phyloP scores from a whole-genome alignment of 2,329 filamentous ascomycete genomes.

The Aspergillus luchuensis region DNA sequence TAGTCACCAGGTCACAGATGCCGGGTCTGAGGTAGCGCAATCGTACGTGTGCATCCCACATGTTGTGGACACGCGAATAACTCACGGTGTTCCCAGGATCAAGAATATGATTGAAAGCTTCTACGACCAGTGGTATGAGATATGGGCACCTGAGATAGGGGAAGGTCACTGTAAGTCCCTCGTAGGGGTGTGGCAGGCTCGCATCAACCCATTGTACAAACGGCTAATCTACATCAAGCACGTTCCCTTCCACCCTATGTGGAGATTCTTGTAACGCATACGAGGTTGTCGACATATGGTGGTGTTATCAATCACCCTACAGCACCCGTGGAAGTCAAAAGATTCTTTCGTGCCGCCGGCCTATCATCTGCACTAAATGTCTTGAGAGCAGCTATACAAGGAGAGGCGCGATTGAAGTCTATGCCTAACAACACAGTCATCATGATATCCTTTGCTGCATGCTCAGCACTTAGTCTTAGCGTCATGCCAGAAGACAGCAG shows the following conservation, averaged over 20 bases:
- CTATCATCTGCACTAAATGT: constrained; percentile 74
- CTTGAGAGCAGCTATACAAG: constrained; percentile 71
- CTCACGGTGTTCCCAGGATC: constrained; percentile 40
- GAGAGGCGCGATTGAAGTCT: constrained; percentile 67
- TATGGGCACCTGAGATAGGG: constrained; percentile 62
- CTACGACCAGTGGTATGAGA: constrained; percentile 66
- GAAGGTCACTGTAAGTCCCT: constrained; percentile 51
- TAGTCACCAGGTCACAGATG: constrained; percentile 34
- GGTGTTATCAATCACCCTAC: constrained; percentile 75
- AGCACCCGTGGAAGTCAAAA: constrained; percentile 68
- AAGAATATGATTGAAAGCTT: constrained; percentile 65
- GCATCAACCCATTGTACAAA: constrained; percentile 23
- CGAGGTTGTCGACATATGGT: constrained; percentile 71
- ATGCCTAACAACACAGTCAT: constrained; percentile 80
- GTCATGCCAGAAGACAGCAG: constrained; percentile 58
- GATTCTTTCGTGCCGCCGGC: constrained; percentile 71
- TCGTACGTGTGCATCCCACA: constrained; percentile 24
- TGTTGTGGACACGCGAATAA: neutral
- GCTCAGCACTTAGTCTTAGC: constrained; percentile 67
- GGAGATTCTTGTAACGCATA: constrained; percentile 73
- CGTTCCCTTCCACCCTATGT: constrained; percentile 67
- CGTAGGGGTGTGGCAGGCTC: neutral
- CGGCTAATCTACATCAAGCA: constrained; percentile 45
- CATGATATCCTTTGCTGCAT: constrained; percentile 76
- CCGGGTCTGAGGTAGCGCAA: constrained; percentile 36